A percentile compares a stretch with the other conserved stretches of the same genome.
phyloP scores from a whole-genome alignment of 305 asterid species.

The Fraxinus ornus region DNA sequence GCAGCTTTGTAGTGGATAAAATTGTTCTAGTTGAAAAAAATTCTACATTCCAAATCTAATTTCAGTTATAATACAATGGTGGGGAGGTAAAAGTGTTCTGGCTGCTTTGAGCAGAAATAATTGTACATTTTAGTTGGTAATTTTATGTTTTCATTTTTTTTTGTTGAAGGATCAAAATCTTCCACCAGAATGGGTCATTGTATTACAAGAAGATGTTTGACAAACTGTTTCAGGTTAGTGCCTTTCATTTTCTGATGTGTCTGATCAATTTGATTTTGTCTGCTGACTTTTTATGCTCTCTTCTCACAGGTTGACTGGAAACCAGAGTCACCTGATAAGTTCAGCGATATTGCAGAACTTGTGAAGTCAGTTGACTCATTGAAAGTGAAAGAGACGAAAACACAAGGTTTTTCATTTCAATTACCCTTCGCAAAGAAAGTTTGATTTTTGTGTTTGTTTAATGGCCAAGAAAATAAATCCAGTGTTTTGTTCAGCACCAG shows the following conservation, averaged over 20 bases:
- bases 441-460: constrained; percentile 13
- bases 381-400: constrained; percentile 59
- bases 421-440: not conserved
- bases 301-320: constrained; percentile 86
- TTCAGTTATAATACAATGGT: not conserved
- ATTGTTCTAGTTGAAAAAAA: not conserved
- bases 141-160: not conserved
- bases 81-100: not conserved
- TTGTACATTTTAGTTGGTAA: not conserved
- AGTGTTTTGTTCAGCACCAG: constrained; percentile 54
- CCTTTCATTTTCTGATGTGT: constrained; percentile 23
- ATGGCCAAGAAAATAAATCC: constrained; percentile 12
- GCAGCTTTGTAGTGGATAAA: not conserved
- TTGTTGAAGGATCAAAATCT: constrained; percentile 75
- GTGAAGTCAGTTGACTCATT: constrained; percentile 56
- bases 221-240: constrained; percentile 82
- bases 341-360: constrained; percentile 63
- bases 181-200: constrained; percentile 75
- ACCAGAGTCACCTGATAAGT: constrained; percentile 78
- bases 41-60: not conserved
- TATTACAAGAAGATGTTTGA: constrained; percentile 85
- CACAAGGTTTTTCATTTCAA: constrained; percentile 52
- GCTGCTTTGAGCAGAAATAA: not conserved
- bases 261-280: constrained; percentile 24
- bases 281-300: constrained; percentile 20